phyloP scores from a whole-genome alignment of 257 asterid genomes.

The Eustoma russellianum region DNA sequence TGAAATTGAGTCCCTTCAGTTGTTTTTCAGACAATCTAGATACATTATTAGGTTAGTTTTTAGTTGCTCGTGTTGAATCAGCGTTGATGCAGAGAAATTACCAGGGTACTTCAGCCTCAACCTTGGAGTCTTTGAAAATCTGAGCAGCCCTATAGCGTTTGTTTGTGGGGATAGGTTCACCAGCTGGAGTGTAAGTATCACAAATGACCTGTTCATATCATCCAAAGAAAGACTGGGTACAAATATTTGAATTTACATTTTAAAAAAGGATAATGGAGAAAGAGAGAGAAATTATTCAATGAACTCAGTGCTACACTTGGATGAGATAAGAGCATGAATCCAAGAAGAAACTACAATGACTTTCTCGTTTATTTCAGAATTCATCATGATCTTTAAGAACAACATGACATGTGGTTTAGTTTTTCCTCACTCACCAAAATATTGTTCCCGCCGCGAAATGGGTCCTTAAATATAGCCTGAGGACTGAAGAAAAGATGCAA shows the following conservation, averaged over 20 bases:
- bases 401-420: background rate
- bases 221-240: slow-evolving; percentile 4
- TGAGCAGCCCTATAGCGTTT: slow-evolving; percentile 86
- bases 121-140: slow-evolving; percentile 72
- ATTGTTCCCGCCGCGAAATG: slow-evolving; percentile 96
- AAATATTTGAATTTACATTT: background rate
- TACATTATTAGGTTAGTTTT: background rate
- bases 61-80: too few relatives aligned
- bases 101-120: slow-evolving; percentile 86
- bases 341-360: too few relatives aligned
- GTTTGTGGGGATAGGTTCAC: slow-evolving; percentile 96
- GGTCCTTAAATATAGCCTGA: slow-evolving; percentile 96
- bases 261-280: too few relatives aligned
- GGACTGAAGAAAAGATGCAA: slow-evolving; percentile 44
- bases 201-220: slow-evolving; percentile 62
- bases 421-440: slow-evolving; percentile 59
- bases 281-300: background rate
- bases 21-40: background rate
- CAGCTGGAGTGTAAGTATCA: slow-evolving; percentile 88
- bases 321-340: too few relatives aligned
- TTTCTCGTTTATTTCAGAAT: too few relatives aligned
- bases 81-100: slow-evolving; percentile 11
- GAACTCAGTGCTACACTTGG: background rate
- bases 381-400: background rate
- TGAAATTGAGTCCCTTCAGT: background rate